Evolutionary conservation across 768 basidiomycete genomes (phyloP).

Genomic region (Gelatoporia subvermispora): DNA sequence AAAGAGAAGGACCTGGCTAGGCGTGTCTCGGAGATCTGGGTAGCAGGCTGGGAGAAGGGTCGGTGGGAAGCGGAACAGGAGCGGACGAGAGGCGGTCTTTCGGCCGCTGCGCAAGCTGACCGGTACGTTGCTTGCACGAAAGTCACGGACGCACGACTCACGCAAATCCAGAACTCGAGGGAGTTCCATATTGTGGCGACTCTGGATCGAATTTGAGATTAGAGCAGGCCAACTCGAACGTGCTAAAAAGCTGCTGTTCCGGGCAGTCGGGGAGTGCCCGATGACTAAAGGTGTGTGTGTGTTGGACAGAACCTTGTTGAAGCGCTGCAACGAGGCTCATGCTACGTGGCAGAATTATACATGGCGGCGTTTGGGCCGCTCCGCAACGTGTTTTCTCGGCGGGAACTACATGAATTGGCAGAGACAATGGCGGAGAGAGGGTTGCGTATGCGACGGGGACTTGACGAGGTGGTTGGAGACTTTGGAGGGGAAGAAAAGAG

Average conservation of each 20-base stretch:
- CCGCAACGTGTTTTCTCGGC: conserved; percentile 51
- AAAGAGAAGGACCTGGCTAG: conserved; percentile 53
- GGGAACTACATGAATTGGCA: conserved; percentile 56
- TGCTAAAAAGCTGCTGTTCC: conserved; percentile 70
- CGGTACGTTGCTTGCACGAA: conserved; percentile 40
- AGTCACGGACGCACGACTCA: too few relatives aligned
- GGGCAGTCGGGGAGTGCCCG: conserved; percentile 72
- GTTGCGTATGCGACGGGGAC: conserved; percentile 52
- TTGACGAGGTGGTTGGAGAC: conserved; percentile 54
- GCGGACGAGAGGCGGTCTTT: conserved; percentile 60
- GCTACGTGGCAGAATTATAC: conserved; percentile 54
- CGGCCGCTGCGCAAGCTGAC: conserved; percentile 58
- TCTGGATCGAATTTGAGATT: conserved; percentile 78
- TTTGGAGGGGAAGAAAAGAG: conserved; percentile 21
- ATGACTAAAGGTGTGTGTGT: conserved; percentile 57
- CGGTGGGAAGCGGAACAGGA: conserved; percentile 70
- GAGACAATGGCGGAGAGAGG: conserved; percentile 78
- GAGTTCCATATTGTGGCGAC: conserved; percentile 66
- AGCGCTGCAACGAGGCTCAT: neutral
- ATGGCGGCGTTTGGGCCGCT: conserved; percentile 72
- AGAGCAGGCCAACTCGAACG: conserved; percentile 48
- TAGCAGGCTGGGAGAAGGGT: conserved; percentile 72
- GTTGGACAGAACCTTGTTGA: neutral
- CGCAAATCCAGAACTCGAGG: too few relatives aligned
- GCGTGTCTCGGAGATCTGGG: conserved; percentile 68